Evolutionary conservation across 1,284 basidiomycete species (phyloP).

Genomic region (Ustilago sp.): DNA sequence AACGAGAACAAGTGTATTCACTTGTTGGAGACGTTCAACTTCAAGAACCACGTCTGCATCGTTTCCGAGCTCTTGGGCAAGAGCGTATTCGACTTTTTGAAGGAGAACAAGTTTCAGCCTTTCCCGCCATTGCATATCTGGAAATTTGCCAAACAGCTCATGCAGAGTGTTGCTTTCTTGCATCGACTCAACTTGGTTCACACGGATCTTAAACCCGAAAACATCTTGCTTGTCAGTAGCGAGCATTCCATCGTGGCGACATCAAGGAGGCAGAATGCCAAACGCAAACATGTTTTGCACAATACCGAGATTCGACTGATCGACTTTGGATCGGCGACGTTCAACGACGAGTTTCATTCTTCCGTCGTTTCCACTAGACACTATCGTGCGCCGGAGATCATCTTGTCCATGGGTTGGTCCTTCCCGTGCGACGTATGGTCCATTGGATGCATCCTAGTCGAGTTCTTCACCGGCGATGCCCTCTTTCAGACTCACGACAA

Average conservation of each 20-base stretch:
- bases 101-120: conserved; percentile 95
- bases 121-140: conserved; percentile 97
- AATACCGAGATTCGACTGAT: conserved; percentile 95
- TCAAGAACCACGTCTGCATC: conserved; percentile 96
- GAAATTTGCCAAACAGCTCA: conserved; percentile 89
- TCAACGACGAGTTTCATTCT: conserved; percentile 97
- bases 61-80: conserved; percentile 96
- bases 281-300: conserved; percentile 74
- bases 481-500: conserved; percentile 99
- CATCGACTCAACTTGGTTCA: conserved; percentile 92
- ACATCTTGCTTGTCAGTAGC: conserved; percentile 89
- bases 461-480: conserved; percentile 97
- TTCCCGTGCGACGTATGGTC: conserved; percentile 99
- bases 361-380: conserved; percentile 97
- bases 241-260: conserved; percentile 73
- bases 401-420: conserved; percentile 93
- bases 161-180: conserved; percentile 93
- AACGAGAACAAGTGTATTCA: conserved; percentile 98
- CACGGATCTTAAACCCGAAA: conserved; percentile 92
- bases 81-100: conserved; percentile 99
- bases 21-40: conserved; percentile 93
- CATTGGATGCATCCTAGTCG: conserved; percentile 97
- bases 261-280: conserved; percentile 57
- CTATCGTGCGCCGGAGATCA: conserved; percentile 99
- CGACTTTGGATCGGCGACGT: conserved; percentile 98